These are phyloP conservation scores for Pythium dissotocum DNA, from an alignment of 352 stramenopile genomes.

Conservation along the genomic window DNA sequence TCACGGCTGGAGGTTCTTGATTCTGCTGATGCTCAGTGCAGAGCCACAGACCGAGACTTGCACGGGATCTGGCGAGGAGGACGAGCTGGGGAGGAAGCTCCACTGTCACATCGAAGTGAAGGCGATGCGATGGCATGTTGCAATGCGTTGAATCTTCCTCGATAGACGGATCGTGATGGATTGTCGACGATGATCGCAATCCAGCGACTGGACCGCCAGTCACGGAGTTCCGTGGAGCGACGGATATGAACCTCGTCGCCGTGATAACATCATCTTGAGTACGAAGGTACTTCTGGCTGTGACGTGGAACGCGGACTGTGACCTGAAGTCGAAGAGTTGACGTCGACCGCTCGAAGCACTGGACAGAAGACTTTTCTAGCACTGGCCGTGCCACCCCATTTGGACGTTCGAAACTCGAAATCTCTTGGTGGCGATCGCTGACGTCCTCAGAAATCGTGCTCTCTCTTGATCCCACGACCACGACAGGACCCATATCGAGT, in stretches of 20 bases:
- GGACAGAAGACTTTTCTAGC: constrained; percentile 3
- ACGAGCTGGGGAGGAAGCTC: constrained; percentile 2
- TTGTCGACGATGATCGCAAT: constrained; percentile 12
- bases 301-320: not conserved
- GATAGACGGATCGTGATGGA: not conserved
- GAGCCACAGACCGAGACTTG: constrained; percentile 10
- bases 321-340: constrained; percentile 2
- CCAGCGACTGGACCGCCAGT: not conserved
- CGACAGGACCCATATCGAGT: constrained; percentile 9
- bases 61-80: not conserved
- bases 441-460: not conserved
- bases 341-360: constrained; percentile 10
- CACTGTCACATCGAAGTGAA: constrained; percentile 8
- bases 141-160: not conserved
- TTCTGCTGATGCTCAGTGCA: not conserved
- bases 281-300: not conserved
- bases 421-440: not conserved
- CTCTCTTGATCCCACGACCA: not conserved
- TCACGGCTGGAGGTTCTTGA: not conserved
- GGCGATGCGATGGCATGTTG: not conserved
- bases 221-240: not conserved
- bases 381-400: not conserved
- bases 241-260: not conserved
- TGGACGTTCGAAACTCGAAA: not conserved
- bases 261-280: not conserved